These are phyloP conservation scores for Ceratocystis smalleyi DNA, from an alignment of 2,329 filamentous ascomycete genomes.

Conservation along the genomic window DNA sequence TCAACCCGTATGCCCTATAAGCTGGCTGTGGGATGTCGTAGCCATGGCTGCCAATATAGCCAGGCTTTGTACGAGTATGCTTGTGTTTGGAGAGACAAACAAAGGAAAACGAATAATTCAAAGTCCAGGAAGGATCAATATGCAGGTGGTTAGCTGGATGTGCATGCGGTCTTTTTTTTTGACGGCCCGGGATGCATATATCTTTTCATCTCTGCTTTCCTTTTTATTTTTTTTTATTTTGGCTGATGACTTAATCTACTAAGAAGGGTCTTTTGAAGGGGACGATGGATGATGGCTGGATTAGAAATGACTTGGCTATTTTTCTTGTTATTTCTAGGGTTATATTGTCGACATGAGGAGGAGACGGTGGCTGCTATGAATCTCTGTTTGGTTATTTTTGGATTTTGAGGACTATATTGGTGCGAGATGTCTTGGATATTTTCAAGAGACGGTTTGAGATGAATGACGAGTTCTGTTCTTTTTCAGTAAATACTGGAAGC, in stretches of 20 bases:
- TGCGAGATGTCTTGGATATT: constrained; percentile 5
- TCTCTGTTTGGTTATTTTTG: constrained; percentile 1
- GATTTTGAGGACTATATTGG: neutral
- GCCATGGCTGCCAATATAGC: neutral
- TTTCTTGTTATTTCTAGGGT: constrained; percentile 2
- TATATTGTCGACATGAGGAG: neutral
- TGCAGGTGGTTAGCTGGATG: neutral
- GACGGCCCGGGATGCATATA: neutral
- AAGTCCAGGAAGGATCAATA: neutral
- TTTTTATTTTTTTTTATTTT: neutral
- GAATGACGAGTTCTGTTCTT: neutral
- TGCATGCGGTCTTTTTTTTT: neutral
- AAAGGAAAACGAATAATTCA: neutral
- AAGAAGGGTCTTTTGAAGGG: neutral
- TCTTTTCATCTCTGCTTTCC: neutral
- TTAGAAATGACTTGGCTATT: neutral
- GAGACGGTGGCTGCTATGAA: neutral
- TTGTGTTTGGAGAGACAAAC: neutral
- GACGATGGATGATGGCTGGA: neutral
- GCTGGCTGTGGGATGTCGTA: neutral
- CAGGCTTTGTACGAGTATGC: constrained; percentile 15
- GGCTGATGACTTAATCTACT: neutral
- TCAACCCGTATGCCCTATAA: constrained; percentile 61
- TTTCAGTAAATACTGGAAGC: neutral
- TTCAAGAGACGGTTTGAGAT: neutral